Conservation (phyloP, 345 rosid genomes). For the rapeseed (Brassica napus) region Da-Ae NC_063447.1:56914001-56914500, state of each 20-base stretch:
- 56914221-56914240: not conserved
- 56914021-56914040: conserved; percentile 16
- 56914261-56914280: not conserved
- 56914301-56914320: not conserved
- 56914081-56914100: conserved; percentile 6
- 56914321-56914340: conserved; percentile 12
- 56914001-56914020: conserved; percentile 14
- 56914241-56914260: conserved; percentile 5
- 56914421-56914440: not conserved
- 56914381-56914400: conserved; percentile 2
- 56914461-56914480: too few species aligned
- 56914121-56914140: not conserved
- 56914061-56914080: not conserved
- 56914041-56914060: not conserved
- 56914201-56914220: conserved; percentile 2
- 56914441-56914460: too few species aligned
- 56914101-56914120: conserved; percentile 2
- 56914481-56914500: too few species aligned
- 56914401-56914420: conserved; percentile 11
- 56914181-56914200: not conserved
- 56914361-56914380: conserved; percentile 1
- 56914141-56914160: not conserved
- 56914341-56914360: conserved; percentile 10
- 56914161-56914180: conserved; percentile 1
- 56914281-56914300: conserved; percentile 10